A percentile compares a stretch with the other conserved stretches of the same genome.
Evolutionary conservation across 345 rosid genomes (phyloP).

Genomic region (Lepidium africanum): DNA sequence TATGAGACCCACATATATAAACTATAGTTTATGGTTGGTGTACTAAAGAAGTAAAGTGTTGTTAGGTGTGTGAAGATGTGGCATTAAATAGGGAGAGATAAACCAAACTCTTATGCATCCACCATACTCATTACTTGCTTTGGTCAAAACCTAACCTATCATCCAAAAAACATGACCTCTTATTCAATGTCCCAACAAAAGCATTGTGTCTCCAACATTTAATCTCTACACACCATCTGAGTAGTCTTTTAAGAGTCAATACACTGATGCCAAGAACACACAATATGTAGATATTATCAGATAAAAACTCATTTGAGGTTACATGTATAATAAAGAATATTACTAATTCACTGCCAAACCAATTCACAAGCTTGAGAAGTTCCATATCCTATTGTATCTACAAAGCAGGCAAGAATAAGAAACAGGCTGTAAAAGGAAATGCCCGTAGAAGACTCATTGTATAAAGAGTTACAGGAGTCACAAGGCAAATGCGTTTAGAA

Average conservation of each 20-base stretch:
- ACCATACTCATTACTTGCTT: neutral
- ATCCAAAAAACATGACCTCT: neutral
- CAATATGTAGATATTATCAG: neutral
- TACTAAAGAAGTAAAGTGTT: neutral
- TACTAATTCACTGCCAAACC: neutral
- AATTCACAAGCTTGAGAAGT: conserved; percentile 2
- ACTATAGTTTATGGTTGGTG: conserved; percentile 3
- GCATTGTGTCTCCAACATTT: neutral
- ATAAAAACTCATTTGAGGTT: neutral
- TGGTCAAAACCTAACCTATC: conserved; percentile 9
- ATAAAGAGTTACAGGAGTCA: neutral
- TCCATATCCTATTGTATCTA: conserved; percentile 16
- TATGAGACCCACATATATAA: neutral
- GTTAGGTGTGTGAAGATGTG: conserved; percentile 21
- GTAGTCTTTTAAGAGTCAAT: neutral
- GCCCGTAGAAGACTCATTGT: conserved; percentile 6
- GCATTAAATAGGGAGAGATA: neutral
- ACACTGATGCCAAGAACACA: neutral
- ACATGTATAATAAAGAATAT: conserved; percentile 12
- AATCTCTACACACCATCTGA: neutral
- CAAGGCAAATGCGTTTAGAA: conserved; percentile 2
- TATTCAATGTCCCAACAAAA: neutral
- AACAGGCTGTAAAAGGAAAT: conserved; percentile 1
- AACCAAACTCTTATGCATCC: neutral
- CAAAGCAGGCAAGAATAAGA: conserved; percentile 12